Base-by-base conservation (phyloP, 2,329 filamentous ascomycete species). In the Arthrobotrys entomopaga region DNA sequence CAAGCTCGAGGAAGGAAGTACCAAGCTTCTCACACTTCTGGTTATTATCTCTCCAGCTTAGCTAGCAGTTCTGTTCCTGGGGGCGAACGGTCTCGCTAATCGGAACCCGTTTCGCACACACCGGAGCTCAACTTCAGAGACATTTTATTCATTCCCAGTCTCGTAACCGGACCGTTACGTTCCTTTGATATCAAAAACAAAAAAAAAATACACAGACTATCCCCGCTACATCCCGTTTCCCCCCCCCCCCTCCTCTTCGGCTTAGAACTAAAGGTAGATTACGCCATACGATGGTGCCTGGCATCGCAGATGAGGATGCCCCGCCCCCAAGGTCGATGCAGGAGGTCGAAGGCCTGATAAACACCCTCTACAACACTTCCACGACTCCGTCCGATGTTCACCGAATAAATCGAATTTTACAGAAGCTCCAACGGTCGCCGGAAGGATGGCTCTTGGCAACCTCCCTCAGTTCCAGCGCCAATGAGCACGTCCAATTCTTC, bases 381-480 rank as follows among this genome's bases (percentile, higher is more conserved):
- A 70, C 71, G 42, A 81, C 80, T 75, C 83, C 78, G 56, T 80
- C 79, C 76, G 81, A 81, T 61, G 81, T 85, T 71, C 81, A 82
- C 26, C 81, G 84, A 57, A 87, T 88, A 54, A 91, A 98, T 80
- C 88, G 91, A 66, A 87, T 89, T 13, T 84, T 99, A 13, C 91
- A 95, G 76, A 85, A 85, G 24, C 83, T 97, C 16, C 95, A 98
- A 80, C 88, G 88, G 77, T 91, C 92, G 1, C 85, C 89, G 1
- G 86, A 91, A 79, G 94, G 93, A 64, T 99, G 95, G 95, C 86
- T 90, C 65, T 85, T 97, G 52, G 93, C 92, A 19, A 89, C 94
- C 79, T 87, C 88, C 59, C 84, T 98, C 13, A 84, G 97, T 10
- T 84, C 84, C 58, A 88, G 87, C 74, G 83, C 86, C 20, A 88